Evolutionary conservation across 2,329 filamentous ascomycete genomes (phyloP).

Genomic region (Neonectria faginata): DNA sequence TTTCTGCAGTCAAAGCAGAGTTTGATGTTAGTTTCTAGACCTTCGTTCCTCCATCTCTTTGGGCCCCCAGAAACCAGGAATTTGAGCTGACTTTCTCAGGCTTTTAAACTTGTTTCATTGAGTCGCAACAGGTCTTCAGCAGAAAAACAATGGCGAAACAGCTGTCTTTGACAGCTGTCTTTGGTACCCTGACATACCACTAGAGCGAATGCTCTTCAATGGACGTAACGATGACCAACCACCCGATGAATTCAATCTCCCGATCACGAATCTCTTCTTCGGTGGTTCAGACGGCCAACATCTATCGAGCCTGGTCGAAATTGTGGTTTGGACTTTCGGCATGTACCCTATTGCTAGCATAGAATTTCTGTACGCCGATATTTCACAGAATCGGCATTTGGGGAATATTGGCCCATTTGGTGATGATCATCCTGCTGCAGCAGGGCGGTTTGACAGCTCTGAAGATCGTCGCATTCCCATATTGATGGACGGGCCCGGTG

Average conservation of each 20-base stretch:
- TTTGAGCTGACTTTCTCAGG: slow-evolving; percentile 15
- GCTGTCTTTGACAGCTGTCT: slow-evolving; percentile 32
- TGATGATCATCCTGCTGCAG: background rate
- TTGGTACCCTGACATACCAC: slow-evolving; percentile 28
- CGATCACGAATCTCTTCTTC: slow-evolving; percentile 24
- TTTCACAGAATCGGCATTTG: slow-evolving; percentile 15
- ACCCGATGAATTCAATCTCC: background rate
- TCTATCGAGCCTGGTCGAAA: slow-evolving; percentile 13
- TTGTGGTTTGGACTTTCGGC: slow-evolving; percentile 28
- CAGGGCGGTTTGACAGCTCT: background rate
- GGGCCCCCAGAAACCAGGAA: background rate
- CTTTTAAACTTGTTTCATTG: slow-evolving; percentile 29
- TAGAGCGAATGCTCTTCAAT: slow-evolving; percentile 18
- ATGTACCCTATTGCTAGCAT: slow-evolving; percentile 17
- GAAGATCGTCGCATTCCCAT: slow-evolving; percentile 5
- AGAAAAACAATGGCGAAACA: slow-evolving; percentile 3
- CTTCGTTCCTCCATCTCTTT: background rate
- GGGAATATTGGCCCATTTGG: slow-evolving; percentile 11
- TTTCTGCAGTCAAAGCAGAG: slow-evolving; percentile 30
- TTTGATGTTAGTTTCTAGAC: slow-evolving; percentile 27
- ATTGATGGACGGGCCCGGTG: slow-evolving; percentile 19
- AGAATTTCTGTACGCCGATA: slow-evolving; percentile 25
- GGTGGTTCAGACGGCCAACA: slow-evolving; percentile 14
- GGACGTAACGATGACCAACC: slow-evolving; percentile 5
- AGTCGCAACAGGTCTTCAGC: slow-evolving; percentile 8